These are phyloP conservation scores for Tremella yokohamensis DNA, from an alignment of 768 basidiomycete species.

Conservation along the genomic window DNA sequence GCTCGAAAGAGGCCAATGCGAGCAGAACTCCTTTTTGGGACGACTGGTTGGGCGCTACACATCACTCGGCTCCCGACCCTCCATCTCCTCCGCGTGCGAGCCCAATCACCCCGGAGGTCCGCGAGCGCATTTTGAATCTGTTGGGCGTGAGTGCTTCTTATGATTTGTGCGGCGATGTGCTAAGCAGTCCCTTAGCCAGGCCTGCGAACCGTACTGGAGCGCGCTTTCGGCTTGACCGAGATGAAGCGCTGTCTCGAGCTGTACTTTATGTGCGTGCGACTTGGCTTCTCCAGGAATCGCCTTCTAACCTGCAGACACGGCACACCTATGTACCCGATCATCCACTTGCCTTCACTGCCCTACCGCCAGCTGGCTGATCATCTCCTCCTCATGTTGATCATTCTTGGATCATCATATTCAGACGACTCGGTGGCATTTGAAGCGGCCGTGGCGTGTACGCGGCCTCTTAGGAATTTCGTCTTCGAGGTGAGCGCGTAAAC, in stretches of 20 bases:
- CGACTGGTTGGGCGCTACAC: too few species aligned
- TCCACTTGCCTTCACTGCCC: conserved; percentile 5
- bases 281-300: too few species aligned
- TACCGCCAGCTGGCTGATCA: conserved; percentile 4
- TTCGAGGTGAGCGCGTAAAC: background rate
- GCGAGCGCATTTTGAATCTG: conserved; percentile 2
- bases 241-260: conserved; percentile 4
- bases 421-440: conserved; percentile 4
- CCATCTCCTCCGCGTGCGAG: background rate
- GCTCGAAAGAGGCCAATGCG: too few species aligned
- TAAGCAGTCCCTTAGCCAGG: background rate
- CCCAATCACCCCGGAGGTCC: background rate
- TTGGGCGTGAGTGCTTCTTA: background rate
- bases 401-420: conserved; percentile 5
- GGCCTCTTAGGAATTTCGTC: conserved; percentile 6
- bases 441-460: background rate
- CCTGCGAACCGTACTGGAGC: background rate
- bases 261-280: background rate
- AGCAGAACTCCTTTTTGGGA: too few species aligned
- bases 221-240: background rate
- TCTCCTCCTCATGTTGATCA: conserved; percentile 3
- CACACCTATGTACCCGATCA: conserved; percentile 10
- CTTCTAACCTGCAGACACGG: background rate
- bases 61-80: background rate
- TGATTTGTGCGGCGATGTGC: too few species aligned